Percentiles rank a stretch among this genome's conserved stretches.
These are phyloP conservation scores for Pichia sp. DNA, from an alignment of 1,139 yeast genomes.

Conservation along the genomic window DNA sequence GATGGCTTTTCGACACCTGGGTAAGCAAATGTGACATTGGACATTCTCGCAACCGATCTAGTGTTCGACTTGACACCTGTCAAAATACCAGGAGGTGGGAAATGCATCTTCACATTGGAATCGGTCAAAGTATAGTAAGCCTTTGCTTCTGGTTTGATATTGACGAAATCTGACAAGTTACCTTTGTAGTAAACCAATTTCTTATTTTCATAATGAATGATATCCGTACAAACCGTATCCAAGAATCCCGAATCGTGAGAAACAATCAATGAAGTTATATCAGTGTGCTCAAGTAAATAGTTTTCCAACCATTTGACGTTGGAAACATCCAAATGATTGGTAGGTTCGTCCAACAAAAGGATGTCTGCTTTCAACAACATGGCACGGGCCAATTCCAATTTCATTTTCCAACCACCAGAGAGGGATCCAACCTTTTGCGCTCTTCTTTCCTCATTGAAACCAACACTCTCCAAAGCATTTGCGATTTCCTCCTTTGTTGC, in stretches of 20 bases:
- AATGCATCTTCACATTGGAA: slow-evolving; percentile 90
- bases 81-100: slow-evolving; percentile 96
- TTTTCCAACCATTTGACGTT: slow-evolving; percentile 94
- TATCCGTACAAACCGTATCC: slow-evolving; percentile 93
- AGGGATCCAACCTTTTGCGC: slow-evolving; percentile 87
- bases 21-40: slow-evolving; percentile 79
- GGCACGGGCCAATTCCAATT: slow-evolving; percentile 95
- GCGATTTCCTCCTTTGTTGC: slow-evolving; percentile 69
- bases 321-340: slow-evolving; percentile 93
- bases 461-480: slow-evolving; percentile 74
- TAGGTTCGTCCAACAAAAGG: slow-evolving; percentile 92
- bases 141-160: slow-evolving; percentile 91
- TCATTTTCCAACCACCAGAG: slow-evolving; percentile 99
- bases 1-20: slow-evolving; percentile 90
- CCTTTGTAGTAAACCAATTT: slow-evolving; percentile 95
- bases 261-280: slow-evolving; percentile 90
- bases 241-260: slow-evolving; percentile 97
- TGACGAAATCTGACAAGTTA: slow-evolving; percentile 87
- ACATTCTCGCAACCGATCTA: slow-evolving; percentile 89
- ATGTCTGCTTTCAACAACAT: slow-evolving; percentile 98
- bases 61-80: slow-evolving; percentile 95
- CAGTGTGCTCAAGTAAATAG: slow-evolving; percentile 72
- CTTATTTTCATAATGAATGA: slow-evolving; percentile 93
- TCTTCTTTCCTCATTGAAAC: slow-evolving; percentile 87
- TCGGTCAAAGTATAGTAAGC: slow-evolving; percentile 95